Percentiles rank a stretch among this genome's conserved stretches.
Evolutionary conservation across 352 stramenopile genomes (phyloP).

Genomic region (Phytophthora tubulina): DNA sequence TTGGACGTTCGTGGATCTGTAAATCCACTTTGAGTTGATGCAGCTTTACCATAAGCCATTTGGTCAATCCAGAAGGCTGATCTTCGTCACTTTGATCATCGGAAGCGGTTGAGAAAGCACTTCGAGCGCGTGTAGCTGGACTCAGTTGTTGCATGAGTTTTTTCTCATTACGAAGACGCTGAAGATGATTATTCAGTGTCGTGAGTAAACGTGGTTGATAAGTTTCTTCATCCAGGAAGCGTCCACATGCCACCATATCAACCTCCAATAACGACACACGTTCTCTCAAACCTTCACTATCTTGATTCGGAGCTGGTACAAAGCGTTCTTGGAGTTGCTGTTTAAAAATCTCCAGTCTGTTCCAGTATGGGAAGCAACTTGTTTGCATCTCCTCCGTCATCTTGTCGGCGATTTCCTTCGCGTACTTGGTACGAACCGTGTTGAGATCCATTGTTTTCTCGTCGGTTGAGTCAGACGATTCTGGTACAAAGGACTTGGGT

Average conservation of each 20-base stretch:
- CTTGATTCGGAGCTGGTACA: slow-evolving; percentile 9
- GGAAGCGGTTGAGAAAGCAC: slow-evolving; percentile 35
- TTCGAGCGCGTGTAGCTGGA: slow-evolving; percentile 10
- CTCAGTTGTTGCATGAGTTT: slow-evolving; percentile 42
- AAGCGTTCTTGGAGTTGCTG: slow-evolving; percentile 44
- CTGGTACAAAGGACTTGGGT: slow-evolving; percentile 10
- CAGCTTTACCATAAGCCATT: slow-evolving; percentile 48
- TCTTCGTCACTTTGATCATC: slow-evolving; percentile 20
- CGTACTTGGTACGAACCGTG: slow-evolving; percentile 51
- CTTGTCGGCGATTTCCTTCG: slow-evolving; percentile 57
- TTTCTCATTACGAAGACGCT: slow-evolving; percentile 50
- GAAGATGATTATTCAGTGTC: slow-evolving; percentile 29
- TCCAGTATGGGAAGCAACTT: slow-evolving; percentile 60
- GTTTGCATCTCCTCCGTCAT: slow-evolving; percentile 56
- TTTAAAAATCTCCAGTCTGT: slow-evolving; percentile 47
- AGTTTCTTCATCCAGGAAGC: slow-evolving; percentile 23
- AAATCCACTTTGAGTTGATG: slow-evolving; percentile 53
- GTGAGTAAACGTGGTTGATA: slow-evolving; percentile 17
- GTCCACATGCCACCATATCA: slow-evolving; percentile 19
- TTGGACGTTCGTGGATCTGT: slow-evolving; percentile 39
- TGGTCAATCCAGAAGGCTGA: slow-evolving; percentile 35
- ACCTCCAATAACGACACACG: slow-evolving; percentile 14
- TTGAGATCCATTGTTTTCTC: slow-evolving; percentile 40
- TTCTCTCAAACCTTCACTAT: slow-evolving; percentile 10
- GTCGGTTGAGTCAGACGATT: slow-evolving; percentile 9